phyloP scores from a whole-genome alignment of 306 rosid species.

The Rosa multiflora region DNA sequence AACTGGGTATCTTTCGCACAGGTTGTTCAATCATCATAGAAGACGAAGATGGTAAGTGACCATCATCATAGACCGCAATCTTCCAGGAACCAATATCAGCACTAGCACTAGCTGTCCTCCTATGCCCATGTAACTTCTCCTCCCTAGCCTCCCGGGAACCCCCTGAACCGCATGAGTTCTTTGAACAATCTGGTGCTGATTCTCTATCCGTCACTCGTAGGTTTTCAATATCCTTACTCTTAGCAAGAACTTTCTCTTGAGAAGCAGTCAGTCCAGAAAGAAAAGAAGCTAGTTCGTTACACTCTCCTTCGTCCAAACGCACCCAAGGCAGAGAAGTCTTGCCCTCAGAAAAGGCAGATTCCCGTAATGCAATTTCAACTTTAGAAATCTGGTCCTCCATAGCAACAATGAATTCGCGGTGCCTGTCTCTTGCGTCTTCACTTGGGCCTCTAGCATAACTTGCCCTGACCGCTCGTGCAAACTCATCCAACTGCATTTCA shows the following conservation, averaged over 20 bases:
- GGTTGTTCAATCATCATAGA: slow-evolving; percentile 39
- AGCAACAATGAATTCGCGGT: slow-evolving; percentile 64
- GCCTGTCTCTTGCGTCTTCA: slow-evolving; percentile 68
- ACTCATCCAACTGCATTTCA: slow-evolving; percentile 85
- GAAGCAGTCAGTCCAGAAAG: slow-evolving; percentile 54
- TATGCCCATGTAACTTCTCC: slow-evolving; percentile 66
- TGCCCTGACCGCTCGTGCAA: slow-evolving; percentile 60
- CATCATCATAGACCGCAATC: slow-evolving; percentile 64
- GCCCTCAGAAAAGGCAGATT: slow-evolving; percentile 51
- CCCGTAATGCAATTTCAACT: slow-evolving; percentile 51
- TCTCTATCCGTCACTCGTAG: slow-evolving; percentile 33
- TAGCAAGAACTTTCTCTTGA: slow-evolving; percentile 23
- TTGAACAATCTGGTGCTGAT: slow-evolving; percentile 30
- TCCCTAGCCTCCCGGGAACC: slow-evolving; percentile 33
- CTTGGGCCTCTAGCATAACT: slow-evolving; percentile 59
- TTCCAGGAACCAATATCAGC: slow-evolving; percentile 80
- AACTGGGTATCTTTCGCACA: slow-evolving; percentile 79
- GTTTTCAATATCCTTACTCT: slow-evolving; percentile 36
- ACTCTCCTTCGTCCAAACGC: slow-evolving; percentile 77
- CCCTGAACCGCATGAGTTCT: slow-evolving; percentile 31
- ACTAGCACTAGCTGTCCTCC: slow-evolving; percentile 92
- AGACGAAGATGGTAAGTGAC: slow-evolving; percentile 33
- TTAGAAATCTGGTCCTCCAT: slow-evolving; percentile 56
- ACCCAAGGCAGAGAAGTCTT: slow-evolving; percentile 65
- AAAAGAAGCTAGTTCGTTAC: slow-evolving; percentile 76